These are phyloP conservation scores for Fusarium sp. DNA, from an alignment of 2,329 filamentous ascomycete species.

Conservation along the genomic window DNA sequence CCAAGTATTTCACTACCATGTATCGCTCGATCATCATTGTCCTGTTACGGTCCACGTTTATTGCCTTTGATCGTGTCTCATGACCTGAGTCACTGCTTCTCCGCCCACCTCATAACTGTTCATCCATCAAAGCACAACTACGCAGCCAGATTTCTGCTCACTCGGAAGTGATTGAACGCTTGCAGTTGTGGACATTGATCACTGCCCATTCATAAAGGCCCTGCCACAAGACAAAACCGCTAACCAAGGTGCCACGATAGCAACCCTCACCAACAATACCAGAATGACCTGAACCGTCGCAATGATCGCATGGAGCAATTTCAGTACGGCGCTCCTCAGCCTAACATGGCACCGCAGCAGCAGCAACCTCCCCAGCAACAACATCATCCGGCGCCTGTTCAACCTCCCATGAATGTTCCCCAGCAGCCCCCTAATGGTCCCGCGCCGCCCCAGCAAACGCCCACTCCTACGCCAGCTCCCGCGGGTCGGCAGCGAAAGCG, in stretches of 20 bases:
- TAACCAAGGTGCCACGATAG: slow-evolving; percentile 49
- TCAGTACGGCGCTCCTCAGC: slow-evolving; percentile 55
- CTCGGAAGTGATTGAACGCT: slow-evolving; percentile 17
- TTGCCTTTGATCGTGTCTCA: slow-evolving; percentile 1
- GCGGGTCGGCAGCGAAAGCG: slow-evolving; percentile 57
- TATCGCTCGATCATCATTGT: slow-evolving; percentile 32
- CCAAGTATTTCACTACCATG: slow-evolving; percentile 31
- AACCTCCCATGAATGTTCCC: slow-evolving; percentile 57
- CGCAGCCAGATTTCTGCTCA: slow-evolving; percentile 24
- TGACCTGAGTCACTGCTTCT: slow-evolving; percentile 3
- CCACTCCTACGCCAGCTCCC: slow-evolving; percentile 55
- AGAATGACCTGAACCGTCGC: slow-evolving; percentile 62
- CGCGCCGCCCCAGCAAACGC: slow-evolving; percentile 52
- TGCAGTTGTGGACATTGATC: slow-evolving; percentile 18
- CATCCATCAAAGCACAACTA: slow-evolving; percentile 28
- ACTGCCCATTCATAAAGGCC: slow-evolving; percentile 45
- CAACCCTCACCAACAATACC: slow-evolving; percentile 61
- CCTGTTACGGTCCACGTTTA: not conserved
- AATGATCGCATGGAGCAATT: slow-evolving; percentile 57
- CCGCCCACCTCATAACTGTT: slow-evolving; percentile 38
- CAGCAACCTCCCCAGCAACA: slow-evolving; percentile 51
- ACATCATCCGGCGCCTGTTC: slow-evolving; percentile 53
- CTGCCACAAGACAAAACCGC: slow-evolving; percentile 44
- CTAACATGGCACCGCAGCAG: slow-evolving; percentile 53
- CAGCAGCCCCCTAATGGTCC: slow-evolving; percentile 52